phyloP scores from a whole-genome alignment of 2,329 filamentous ascomycete species.

The Colletotrichum agaves region DNA sequence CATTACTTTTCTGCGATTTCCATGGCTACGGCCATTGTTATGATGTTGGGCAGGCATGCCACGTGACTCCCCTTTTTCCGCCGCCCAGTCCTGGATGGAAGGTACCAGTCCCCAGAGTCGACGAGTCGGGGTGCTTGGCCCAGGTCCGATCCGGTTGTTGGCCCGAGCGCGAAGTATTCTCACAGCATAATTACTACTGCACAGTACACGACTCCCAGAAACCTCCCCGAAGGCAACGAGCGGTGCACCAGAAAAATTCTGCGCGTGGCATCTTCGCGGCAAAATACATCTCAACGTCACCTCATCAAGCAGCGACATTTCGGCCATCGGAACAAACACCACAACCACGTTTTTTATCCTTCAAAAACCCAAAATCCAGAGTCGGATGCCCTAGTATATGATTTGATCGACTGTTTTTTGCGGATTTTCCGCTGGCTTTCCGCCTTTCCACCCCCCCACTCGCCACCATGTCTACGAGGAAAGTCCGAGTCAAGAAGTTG shows the following conservation, averaged over 20 bases:
- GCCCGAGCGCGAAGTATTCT: slow-evolving; percentile 37
- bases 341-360: slow-evolving; percentile 63
- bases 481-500: slow-evolving; percentile 89
- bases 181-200: slow-evolving; percentile 14
- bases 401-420: slow-evolving; percentile 72
- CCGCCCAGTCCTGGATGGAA: slow-evolving; percentile 22
- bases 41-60: not conserved
- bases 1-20: not conserved
- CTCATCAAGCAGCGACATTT: slow-evolving; percentile 59
- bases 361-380: slow-evolving; percentile 61
- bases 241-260: slow-evolving; percentile 58
- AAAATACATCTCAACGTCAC: slow-evolving; percentile 61
- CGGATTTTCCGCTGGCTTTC: slow-evolving; percentile 66
- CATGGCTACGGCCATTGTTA: not conserved
- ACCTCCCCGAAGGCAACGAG: slow-evolving; percentile 23
- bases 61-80: slow-evolving; percentile 38
- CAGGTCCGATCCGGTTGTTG: slow-evolving; percentile 29
- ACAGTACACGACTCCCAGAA: slow-evolving; percentile 34
- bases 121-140: slow-evolving; percentile 26
- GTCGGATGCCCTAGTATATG: slow-evolving; percentile 69
- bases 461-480: slow-evolving; percentile 70
- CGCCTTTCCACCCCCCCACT: slow-evolving; percentile 50
- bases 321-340: slow-evolving; percentile 66
- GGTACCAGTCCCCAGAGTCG: slow-evolving; percentile 14
- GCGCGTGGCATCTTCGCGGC: too few relatives aligned